phyloP scores from a whole-genome alignment of 2,329 filamentous ascomycete genomes.

The Elsinoe perseae region DNA sequence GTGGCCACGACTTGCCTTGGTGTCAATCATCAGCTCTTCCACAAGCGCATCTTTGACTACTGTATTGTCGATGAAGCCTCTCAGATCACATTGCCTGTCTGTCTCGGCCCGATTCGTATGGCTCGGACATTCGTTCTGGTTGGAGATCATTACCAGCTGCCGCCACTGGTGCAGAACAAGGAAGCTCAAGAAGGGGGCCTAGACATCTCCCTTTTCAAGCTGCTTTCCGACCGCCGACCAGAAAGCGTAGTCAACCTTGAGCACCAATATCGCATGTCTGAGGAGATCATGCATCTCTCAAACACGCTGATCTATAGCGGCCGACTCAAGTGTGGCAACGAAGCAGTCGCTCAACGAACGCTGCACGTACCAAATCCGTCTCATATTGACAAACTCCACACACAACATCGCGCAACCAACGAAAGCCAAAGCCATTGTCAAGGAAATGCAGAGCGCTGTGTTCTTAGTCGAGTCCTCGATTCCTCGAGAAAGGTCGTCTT shows the following conservation, averaged over 20 bases:
- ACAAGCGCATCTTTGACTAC: constrained; percentile 85
- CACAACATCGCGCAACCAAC: constrained; percentile 14
- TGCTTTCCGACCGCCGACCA: constrained; percentile 82
- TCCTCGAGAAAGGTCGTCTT: constrained; percentile 71
- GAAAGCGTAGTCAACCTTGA: constrained; percentile 82
- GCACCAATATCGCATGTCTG: constrained; percentile 97
- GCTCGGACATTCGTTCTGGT: constrained; percentile 89
- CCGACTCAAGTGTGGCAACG: constrained; percentile 78
- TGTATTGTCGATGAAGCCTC: constrained; percentile 98
- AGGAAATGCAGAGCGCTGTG: constrained; percentile 49
- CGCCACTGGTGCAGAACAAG: constrained; percentile 87
- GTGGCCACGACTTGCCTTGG: constrained; percentile 94
- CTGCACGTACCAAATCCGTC: constrained; percentile 53
- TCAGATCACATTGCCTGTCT: constrained; percentile 93
- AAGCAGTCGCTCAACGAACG: constrained; percentile 60
- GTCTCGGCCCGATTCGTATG: constrained; percentile 86
- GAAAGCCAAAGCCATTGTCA: neutral
- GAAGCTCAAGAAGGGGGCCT: constrained; percentile 77
- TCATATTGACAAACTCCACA: constrained; percentile 31
- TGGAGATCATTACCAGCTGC: constrained; percentile 92
- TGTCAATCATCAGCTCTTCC: constrained; percentile 82
- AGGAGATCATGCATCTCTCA: constrained; percentile 89
- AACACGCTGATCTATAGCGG: constrained; percentile 93
- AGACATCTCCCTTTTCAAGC: constrained; percentile 88
- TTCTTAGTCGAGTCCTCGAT: constrained; percentile 64